Percentiles rank a stretch among this genome's conserved stretches.
Evolutionary conservation across 352 stramenopile genomes (phyloP).

Genomic region (Peronospora belbahrii): DNA sequence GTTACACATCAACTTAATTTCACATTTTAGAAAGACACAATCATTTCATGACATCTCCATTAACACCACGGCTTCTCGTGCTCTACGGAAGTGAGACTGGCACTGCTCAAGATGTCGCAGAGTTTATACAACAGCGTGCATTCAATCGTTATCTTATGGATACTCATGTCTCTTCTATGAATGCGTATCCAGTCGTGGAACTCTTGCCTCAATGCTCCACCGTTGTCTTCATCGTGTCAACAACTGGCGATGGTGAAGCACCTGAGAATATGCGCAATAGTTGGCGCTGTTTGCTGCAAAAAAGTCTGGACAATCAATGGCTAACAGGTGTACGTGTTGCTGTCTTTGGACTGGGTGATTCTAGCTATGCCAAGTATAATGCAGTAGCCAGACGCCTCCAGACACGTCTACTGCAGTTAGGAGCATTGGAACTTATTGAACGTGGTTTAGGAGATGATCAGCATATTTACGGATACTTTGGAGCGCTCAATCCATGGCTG

Average conservation of each 20-base stretch:
- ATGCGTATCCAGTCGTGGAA: conserved; percentile 52
- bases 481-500: conserved; percentile 76
- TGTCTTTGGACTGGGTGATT: conserved; percentile 90
- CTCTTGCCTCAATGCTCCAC: conserved; percentile 43
- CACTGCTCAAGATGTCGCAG: conserved; percentile 81
- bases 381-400: conserved; percentile 81
- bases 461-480: conserved; percentile 80
- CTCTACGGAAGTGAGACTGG: conserved; percentile 89
- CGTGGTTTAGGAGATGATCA: conserved; percentile 85
- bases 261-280: conserved; percentile 86
- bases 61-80: conserved; percentile 51
- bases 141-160: conserved; percentile 50
- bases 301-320: conserved; percentile 59
- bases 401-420: conserved; percentile 80
- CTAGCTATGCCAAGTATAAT: conserved; percentile 91
- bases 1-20: background rate
- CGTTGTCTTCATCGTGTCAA: conserved; percentile 88
- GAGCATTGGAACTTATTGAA: conserved; percentile 62
- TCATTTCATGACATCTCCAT: background rate
- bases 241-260: conserved; percentile 88
- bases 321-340: conserved; percentile 65
- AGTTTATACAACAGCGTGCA: conserved; percentile 64
- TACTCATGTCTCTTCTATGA: conserved; percentile 49
- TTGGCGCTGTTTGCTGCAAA: conserved; percentile 85
- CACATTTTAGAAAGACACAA: too few species aligned